A percentile compares a stretch with the other conserved stretches of the same genome.
Evolutionary conservation across 305 asterid genomes (phyloP).

Genomic region (Fraxinus platypoda): DNA sequence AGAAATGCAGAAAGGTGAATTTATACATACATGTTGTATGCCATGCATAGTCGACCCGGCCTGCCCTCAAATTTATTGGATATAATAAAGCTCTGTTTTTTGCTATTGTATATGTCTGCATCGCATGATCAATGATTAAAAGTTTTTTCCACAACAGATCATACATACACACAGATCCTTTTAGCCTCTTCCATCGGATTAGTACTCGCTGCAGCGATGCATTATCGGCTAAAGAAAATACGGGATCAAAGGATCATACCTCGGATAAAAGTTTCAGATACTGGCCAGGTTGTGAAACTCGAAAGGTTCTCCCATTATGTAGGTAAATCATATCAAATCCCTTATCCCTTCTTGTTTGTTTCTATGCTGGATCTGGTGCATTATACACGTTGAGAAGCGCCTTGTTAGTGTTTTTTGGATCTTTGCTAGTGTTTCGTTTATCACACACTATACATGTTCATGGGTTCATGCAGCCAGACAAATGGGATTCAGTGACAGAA

Average conservation of each 20-base stretch:
- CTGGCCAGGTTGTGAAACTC: constrained; percentile 61
- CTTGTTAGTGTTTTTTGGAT: background rate
- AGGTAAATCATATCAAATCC: constrained; percentile 47
- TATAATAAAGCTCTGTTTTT: background rate
- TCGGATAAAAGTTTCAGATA: constrained; percentile 44
- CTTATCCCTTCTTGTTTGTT: background rate
- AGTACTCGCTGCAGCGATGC: constrained; percentile 63
- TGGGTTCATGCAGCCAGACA: constrained; percentile 69
- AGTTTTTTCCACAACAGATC: constrained; percentile 19
- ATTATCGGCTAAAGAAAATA: constrained; percentile 53
- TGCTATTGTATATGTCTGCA: background rate
- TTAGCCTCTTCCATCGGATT: constrained; percentile 71
- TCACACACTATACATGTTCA: background rate
- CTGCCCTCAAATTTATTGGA: background rate
- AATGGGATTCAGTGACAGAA: constrained; percentile 80
- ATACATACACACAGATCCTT: constrained; percentile 53
- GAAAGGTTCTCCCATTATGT: constrained; percentile 87
- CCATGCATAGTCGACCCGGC: background rate
- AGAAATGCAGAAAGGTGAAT: constrained; percentile 36
- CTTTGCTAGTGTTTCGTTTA: background rate
- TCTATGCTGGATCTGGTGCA: background rate
- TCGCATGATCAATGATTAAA: background rate
- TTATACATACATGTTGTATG: background rate
- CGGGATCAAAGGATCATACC: constrained; percentile 62
- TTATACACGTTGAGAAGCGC: background rate